Evolutionary conservation across 768 basidiomycete genomes (phyloP).

Genomic region (Porphyrellus cyaneotinctus): DNA sequence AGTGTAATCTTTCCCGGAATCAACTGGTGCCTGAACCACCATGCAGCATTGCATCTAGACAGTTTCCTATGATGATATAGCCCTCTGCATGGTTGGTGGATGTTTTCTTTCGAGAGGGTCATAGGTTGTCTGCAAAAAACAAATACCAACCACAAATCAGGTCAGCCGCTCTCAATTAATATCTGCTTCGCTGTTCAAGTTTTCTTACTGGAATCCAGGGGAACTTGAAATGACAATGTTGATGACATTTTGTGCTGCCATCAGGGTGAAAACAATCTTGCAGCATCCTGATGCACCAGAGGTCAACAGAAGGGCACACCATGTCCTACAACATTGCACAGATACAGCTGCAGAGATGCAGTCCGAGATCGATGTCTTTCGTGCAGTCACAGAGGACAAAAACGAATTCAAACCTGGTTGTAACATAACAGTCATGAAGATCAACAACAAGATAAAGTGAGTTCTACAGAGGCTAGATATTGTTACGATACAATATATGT

Average conservation of each 20-base stretch:
- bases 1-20: slow-evolving; percentile 16
- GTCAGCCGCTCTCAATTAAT: neutral
- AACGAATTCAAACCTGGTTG: neutral
- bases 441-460: neutral
- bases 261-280: neutral
- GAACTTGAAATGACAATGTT: too few species aligned
- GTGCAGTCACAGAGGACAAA: neutral
- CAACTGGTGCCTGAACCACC: slow-evolving; percentile 28
- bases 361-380: neutral
- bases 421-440: neutral
- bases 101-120: slow-evolving; percentile 31
- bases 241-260: too few species aligned
- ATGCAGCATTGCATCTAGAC: slow-evolving; percentile 30
- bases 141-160: neutral
- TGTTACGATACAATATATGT: too few species aligned
- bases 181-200: too few species aligned
- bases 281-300: neutral
- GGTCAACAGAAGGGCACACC: neutral
- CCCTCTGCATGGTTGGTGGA: slow-evolving; percentile 34
- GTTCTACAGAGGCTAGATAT: neutral
- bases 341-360: neutral
- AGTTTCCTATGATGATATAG: slow-evolving; percentile 32
- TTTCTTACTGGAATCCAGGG: too few species aligned
- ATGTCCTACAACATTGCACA: neutral
- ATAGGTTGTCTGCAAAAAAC: slow-evolving; percentile 28